Evolutionary conservation across 2,329 filamentous ascomycete genomes (phyloP), one percentile per base, ranked within the genome.

Genomic region (Intubia oerlemansii): DNA sequence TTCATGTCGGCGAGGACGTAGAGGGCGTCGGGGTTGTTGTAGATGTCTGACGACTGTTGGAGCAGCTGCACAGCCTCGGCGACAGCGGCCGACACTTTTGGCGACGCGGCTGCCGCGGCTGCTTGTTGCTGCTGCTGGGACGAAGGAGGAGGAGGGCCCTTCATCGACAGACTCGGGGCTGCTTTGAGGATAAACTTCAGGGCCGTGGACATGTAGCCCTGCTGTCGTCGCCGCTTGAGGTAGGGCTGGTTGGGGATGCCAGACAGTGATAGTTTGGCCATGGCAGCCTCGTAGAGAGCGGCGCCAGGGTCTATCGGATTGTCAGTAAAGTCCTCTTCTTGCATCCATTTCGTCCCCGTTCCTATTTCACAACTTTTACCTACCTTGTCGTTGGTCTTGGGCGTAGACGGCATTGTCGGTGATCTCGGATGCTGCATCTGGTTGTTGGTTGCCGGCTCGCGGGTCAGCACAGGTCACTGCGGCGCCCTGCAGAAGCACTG

Each of bases 1-100:
- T 90, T 92, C 62, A 98, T 74, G 47, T 98, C 80, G 12, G 80
- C 88, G 15, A 98, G 62, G 11, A 91, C 58, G 44, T 76, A 92
- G 25, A 95, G 66, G 5, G 88, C 88, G 47, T 98, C 84, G 2
- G 79, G 64, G 44, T 81, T 69, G 38, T 66, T 65, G 35, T 57
- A 51, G 11, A 50, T 48, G 10, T 61, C 57, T 1, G 64, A 59
- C 2, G 64, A 58, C 32, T 59, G 50, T 35, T 66, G 52, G 13
- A 70, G 54, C 14, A 65, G 48, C 30, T 50, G 50, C 15, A 66
- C 57, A 5, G 62, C 62, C 17, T 59, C 56, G 15, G 54, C 5
- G 67, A 50, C 18, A 56, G 52, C 0, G 57, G 54, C 26, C 45
- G 53, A 13, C 34, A 4, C 38, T 45, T 16, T 44, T 39, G 12